phyloP scores from a whole-genome alignment of 441 rosid species.

The Breynia disticha region DNA sequence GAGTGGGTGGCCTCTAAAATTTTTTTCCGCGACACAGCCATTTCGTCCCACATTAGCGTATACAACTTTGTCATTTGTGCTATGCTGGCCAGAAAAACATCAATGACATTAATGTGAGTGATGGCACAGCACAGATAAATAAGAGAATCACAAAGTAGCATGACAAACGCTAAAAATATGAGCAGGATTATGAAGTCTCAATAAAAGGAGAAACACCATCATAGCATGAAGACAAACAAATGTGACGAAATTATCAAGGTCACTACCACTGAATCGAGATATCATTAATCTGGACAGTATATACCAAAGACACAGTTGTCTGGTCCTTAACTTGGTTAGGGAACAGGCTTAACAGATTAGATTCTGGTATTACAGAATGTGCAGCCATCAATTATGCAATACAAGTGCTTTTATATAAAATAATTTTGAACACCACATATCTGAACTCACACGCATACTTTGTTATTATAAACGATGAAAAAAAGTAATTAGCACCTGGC shows the following conservation, averaged over 20 bases:
- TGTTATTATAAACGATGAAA: conserved; percentile 1
- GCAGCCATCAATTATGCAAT: too few species aligned
- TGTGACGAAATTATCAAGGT: background rate
- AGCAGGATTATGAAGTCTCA: too few species aligned
- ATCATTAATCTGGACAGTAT: background rate
- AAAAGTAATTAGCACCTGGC: conserved; percentile 52
- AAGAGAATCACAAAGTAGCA: too few species aligned
- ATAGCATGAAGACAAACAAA: background rate
- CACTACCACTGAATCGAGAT: background rate
- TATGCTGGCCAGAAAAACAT: conserved; percentile 42
- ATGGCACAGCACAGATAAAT: too few species aligned
- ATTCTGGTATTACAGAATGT: too few species aligned
- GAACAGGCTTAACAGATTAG: too few species aligned
- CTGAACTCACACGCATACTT: background rate
- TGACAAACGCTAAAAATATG: too few species aligned
- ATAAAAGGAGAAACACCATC: too few species aligned
- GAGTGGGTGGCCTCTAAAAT: conserved; percentile 39
- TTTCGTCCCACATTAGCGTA: conserved; percentile 63
- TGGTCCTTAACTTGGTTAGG: too few species aligned
- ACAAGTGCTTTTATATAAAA: too few species aligned
- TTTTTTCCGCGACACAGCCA: conserved; percentile 40
- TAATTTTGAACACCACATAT: too few species aligned
- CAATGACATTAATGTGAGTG: conserved; percentile 4
- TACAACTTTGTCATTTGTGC: conserved; percentile 71
- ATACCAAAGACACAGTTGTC: background rate